phyloP scores from a whole-genome alignment of 768 basidiomycete genomes.

The Suillus cothurnatus region DNA sequence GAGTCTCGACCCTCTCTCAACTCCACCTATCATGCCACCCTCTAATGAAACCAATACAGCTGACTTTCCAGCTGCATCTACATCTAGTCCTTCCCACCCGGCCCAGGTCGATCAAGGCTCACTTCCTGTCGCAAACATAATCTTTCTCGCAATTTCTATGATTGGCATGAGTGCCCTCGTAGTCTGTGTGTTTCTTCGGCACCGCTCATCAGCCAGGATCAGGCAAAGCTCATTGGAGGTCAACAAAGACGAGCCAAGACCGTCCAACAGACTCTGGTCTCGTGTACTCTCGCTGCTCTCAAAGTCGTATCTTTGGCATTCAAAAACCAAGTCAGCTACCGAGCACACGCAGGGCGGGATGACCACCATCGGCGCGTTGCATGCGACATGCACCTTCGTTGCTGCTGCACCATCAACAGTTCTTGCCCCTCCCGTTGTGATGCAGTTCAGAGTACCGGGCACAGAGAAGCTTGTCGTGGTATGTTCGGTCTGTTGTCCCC shows the following conservation, averaged over 20 bases:
- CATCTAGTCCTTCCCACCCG: not conserved
- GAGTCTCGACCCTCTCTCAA: not conserved
- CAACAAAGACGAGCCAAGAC: not conserved
- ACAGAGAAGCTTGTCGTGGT: conserved; percentile 12
- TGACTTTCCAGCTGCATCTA: not conserved
- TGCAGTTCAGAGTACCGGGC: conserved; percentile 24
- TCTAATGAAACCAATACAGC: not conserved
- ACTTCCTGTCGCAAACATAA: conserved; percentile 20
- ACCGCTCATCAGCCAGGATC: conserved; percentile 13
- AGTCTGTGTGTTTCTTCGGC: conserved; percentile 23
- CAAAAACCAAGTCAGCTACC: not conserved
- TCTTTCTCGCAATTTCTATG: conserved; percentile 20
- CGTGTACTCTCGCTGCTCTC: not conserved
- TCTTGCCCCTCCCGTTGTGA: conserved; percentile 23
- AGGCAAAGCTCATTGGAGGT: not conserved
- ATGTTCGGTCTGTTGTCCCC: not conserved
- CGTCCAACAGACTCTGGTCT: conserved; percentile 1
- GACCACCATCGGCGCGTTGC: conserved; percentile 25
- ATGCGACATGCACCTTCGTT: conserved; percentile 23
- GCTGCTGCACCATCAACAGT: conserved; percentile 28
- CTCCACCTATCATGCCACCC: not conserved
- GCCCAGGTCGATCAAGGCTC: not conserved
- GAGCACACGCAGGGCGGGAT: conserved; percentile 3
- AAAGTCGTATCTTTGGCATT: conserved; percentile 7
- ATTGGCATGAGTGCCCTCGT: conserved; percentile 22